Percentiles rank a stretch among this genome's conserved stretches.
Evolutionary conservation across 2,329 filamentous ascomycete species (phyloP).

Genomic region (Ceratocystis diversiconidia): DNA sequence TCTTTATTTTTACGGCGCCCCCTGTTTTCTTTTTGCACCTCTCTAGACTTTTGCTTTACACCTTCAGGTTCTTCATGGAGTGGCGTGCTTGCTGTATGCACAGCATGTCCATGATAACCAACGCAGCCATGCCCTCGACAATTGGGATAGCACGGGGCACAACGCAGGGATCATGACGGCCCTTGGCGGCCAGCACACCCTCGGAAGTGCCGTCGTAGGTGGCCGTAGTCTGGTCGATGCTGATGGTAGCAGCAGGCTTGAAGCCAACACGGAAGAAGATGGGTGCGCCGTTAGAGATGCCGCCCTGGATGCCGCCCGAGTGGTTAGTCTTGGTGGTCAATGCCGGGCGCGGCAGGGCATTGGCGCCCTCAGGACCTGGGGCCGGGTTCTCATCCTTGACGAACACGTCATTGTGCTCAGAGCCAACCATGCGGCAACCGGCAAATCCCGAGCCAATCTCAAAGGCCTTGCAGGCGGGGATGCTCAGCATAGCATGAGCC

Average conservation of each 20-base stretch:
- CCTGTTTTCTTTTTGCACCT: neutral
- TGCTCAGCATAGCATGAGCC: conserved; percentile 86
- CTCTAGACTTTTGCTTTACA: conserved; percentile 16
- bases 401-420: conserved; percentile 85
- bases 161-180: conserved; percentile 85
- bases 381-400: conserved; percentile 29
- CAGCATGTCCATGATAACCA: conserved; percentile 76
- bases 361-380: conserved; percentile 31
- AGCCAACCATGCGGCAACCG: conserved; percentile 73
- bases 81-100: conserved; percentile 61
- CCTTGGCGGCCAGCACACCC: conserved; percentile 78
- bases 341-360: conserved; percentile 35
- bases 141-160: conserved; percentile 78
- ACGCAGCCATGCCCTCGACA: conserved; percentile 79
- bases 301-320: conserved; percentile 86
- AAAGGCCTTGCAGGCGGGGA: conserved; percentile 90
- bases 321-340: conserved; percentile 88
- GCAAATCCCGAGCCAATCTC: conserved; percentile 88
- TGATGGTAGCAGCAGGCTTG: conserved; percentile 90
- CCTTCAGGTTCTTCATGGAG: conserved; percentile 17
- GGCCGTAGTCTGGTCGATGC: conserved; percentile 70
- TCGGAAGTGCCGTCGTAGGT: conserved; percentile 57
- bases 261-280: conserved; percentile 94
- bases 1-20: neutral
- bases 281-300: conserved; percentile 82